Evolutionary conservation across 73 alveolate species (phyloP).

Genomic region (Symbiodinium natans): DNA sequence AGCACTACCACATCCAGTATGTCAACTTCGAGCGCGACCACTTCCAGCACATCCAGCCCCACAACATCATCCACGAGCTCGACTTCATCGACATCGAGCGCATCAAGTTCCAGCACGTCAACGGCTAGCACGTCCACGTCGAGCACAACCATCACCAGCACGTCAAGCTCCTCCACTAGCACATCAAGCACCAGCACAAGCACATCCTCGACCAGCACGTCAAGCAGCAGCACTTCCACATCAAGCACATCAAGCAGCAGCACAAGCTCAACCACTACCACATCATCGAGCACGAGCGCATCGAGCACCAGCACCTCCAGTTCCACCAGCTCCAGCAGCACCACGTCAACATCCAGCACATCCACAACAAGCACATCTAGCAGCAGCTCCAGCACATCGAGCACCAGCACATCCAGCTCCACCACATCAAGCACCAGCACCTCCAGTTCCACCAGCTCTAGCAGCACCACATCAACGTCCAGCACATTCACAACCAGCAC

Average conservation of each 20-base stretch:
- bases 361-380: neutral
- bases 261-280: constrained; percentile 14
- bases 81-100: neutral
- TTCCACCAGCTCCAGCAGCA: neutral
- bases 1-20: neutral
- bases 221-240: constrained; percentile 8
- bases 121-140: constrained; percentile 1
- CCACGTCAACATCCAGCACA: constrained; percentile 4
- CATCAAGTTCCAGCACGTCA: neutral
- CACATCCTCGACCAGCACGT: neutral
- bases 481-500: neutral
- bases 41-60: neutral
- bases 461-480: neutral
- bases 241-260: constrained; percentile 21
- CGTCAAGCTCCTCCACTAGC: neutral
- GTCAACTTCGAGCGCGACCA: neutral
- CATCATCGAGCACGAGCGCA: neutral
- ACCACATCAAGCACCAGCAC: constrained; percentile 24
- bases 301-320: neutral
- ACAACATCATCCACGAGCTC: neutral
- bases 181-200: neutral
- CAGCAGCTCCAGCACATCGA: constrained; percentile 17
- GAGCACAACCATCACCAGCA: constrained; percentile 8
- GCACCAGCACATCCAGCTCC: constrained; percentile 15
- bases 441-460: neutral